Conservation (phyloP, 129 eudicot species). For the Glebionis coronaria region DNA sequence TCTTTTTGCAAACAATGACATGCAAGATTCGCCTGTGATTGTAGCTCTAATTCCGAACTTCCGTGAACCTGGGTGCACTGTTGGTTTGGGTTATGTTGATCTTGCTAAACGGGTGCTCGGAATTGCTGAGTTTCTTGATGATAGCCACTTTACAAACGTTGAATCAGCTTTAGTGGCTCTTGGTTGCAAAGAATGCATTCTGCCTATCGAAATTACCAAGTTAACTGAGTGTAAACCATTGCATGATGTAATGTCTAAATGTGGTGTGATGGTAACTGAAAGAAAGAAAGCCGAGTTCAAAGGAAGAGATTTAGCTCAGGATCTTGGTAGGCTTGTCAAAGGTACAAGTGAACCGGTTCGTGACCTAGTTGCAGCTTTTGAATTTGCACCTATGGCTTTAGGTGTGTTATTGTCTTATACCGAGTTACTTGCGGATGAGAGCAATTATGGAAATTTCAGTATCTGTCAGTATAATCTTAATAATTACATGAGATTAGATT, state of each 20-base stretch:
- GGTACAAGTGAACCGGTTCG: slow-evolving; percentile 84
- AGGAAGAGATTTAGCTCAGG: slow-evolving; percentile 69
- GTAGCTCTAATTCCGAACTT: slow-evolving; percentile 63
- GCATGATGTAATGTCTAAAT: slow-evolving; percentile 75
- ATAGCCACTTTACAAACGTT: slow-evolving; percentile 75
- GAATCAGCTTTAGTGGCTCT: slow-evolving; percentile 93
- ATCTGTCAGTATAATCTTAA: slow-evolving; percentile 59
- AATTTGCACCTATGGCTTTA: slow-evolving; percentile 72
- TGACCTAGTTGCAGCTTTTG: slow-evolving; percentile 69
- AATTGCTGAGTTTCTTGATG: slow-evolving; percentile 88
- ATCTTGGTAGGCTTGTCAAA: slow-evolving; percentile 89
- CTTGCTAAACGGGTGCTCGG: slow-evolving; percentile 78
- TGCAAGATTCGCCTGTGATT: slow-evolving; percentile 87
- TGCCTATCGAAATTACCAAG: slow-evolving; percentile 64
- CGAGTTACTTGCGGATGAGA: slow-evolving; percentile 86
- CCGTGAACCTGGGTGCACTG: slow-evolving; percentile 64
- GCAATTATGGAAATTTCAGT: slow-evolving; percentile 62
- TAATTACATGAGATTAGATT: slow-evolving; percentile 90
- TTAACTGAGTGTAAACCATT: slow-evolving; percentile 58
- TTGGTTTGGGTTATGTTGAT: slow-evolving; percentile 74
- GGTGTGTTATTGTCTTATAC: slow-evolving; percentile 71
- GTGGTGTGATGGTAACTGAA: slow-evolving; percentile 91
- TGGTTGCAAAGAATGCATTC: slow-evolving; percentile 93
- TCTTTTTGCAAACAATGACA: slow-evolving; percentile 88
- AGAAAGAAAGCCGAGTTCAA: slow-evolving; percentile 84